Conservation (phyloP, 2,329 filamentous ascomycete genomes). For the Diaporthe sp. region DNA sequence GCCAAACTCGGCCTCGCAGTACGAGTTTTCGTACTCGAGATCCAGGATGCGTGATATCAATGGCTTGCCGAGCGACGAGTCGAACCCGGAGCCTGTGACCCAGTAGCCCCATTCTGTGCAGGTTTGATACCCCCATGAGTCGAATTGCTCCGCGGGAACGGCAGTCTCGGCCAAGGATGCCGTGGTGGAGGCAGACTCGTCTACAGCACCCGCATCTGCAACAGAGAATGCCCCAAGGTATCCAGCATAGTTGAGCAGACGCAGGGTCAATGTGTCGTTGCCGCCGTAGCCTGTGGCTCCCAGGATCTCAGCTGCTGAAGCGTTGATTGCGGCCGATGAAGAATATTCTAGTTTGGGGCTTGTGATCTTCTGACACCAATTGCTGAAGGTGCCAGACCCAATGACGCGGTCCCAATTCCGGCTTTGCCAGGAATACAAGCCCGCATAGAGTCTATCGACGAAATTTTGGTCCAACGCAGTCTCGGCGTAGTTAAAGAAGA, state of each 20-base stretch:
- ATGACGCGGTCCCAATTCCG: conserved; percentile 67
- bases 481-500: conserved; percentile 60
- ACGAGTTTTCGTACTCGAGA: conserved; percentile 70
- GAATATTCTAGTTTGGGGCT: not conserved
- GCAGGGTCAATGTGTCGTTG: not conserved
- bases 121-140: conserved; percentile 66
- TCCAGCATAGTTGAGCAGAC: conserved; percentile 9
- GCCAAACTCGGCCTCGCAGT: conserved; percentile 78
- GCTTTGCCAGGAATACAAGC: conserved; percentile 59
- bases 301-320: not conserved
- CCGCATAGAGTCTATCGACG: conserved; percentile 55
- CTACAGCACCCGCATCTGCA: not conserved
- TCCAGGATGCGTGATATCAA: conserved; percentile 79
- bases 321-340: not conserved
- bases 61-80: conserved; percentile 69
- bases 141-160: conserved; percentile 55
- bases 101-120: conserved; percentile 82
- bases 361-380: not conserved
- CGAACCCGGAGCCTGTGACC: conserved; percentile 78
- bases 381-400: conserved; percentile 54
- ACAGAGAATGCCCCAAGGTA: not conserved
- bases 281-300: conserved; percentile 3
- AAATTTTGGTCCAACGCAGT: conserved; percentile 63
- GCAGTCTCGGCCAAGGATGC: conserved; percentile 50
- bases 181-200: conserved; percentile 45